Conservation (phyloP, 371 early-diverging fungal species). For the Mucor circinelloides region DNA sequence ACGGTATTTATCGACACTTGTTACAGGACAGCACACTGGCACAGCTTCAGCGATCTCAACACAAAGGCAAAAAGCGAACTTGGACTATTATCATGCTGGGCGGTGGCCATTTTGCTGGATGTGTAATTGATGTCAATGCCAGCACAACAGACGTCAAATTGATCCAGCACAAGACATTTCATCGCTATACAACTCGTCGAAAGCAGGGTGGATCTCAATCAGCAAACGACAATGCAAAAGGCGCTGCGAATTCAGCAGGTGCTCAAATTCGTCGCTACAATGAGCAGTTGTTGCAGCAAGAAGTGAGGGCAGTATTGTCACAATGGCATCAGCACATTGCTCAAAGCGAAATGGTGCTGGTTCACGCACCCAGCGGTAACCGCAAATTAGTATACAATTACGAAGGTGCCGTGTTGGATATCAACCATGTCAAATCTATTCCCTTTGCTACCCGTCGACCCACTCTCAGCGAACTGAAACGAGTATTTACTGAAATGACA, state of each 20-base stretch:
- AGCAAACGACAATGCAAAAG: conserved; percentile 78
- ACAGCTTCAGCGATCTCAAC: conserved; percentile 19
- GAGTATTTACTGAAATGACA: conserved; percentile 52
- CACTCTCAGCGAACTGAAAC: conserved; percentile 61
- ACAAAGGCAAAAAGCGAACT: conserved; percentile 32
- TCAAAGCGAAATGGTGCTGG: conserved; percentile 63
- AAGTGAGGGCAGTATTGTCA: conserved; percentile 70
- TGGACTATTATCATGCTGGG: conserved; percentile 86
- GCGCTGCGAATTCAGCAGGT: conserved; percentile 90
- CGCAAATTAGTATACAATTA: conserved; percentile 65
- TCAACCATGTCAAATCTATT: conserved; percentile 61
- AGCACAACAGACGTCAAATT: conserved; percentile 47
- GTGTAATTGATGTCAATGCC: conserved; percentile 74
- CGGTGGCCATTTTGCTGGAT: conserved; percentile 92
- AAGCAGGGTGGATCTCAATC: conserved; percentile 96
- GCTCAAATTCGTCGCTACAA: conserved; percentile 89
- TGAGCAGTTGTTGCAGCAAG: conserved; percentile 77
- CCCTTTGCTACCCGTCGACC: conserved; percentile 85
- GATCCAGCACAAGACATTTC: conserved; percentile 86
- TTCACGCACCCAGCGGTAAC: conserved; percentile 69
- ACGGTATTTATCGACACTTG: conserved; percentile 65
- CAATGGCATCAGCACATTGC: conserved; percentile 68
- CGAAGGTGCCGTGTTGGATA: conserved; percentile 59
- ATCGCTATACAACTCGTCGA: conserved; percentile 92
- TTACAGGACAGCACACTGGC: conserved; percentile 19